These are phyloP conservation scores for Hymenotorrendiella dingleyae DNA, from an alignment of 2,329 filamentous ascomycete genomes.

Conservation along the genomic window DNA sequence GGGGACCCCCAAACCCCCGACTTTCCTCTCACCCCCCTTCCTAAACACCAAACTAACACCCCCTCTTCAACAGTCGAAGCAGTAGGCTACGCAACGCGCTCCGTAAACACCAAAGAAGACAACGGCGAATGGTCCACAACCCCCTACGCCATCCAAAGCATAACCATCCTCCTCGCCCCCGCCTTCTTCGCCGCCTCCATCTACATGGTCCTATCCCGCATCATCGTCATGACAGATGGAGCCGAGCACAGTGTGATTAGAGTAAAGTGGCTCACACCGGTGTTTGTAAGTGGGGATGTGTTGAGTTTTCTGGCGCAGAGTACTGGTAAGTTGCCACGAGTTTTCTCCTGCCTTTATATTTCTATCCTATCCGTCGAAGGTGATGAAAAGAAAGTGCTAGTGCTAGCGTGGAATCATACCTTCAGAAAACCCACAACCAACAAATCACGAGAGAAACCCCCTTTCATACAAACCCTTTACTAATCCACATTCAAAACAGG, in stretches of 20 bases:
- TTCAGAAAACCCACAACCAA: too few relatives aligned
- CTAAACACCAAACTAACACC: neutral
- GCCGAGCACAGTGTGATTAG: constrained; percentile 36
- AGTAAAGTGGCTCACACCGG: constrained; percentile 37
- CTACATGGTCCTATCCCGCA: constrained; percentile 37
- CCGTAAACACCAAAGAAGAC: constrained; percentile 18
- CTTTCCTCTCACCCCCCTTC: neutral
- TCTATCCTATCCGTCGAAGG: too few relatives aligned
- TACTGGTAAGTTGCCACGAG: constrained; percentile 14
- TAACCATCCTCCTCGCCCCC: constrained; percentile 34
- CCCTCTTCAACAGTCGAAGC: constrained; percentile 32
- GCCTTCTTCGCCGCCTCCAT: constrained; percentile 36
- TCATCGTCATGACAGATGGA: constrained; percentile 34
- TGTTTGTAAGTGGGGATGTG: constrained; percentile 42
- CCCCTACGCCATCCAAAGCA: constrained; percentile 32
- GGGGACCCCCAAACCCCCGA: too few relatives aligned
- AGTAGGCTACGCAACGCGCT: constrained; percentile 32
- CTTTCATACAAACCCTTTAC: neutral
- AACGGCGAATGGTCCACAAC: constrained; percentile 21
- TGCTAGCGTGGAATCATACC: too few relatives aligned
- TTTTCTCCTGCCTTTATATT: too few relatives aligned
- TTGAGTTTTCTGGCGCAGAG: constrained; percentile 39
- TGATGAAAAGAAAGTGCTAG: too few relatives aligned
- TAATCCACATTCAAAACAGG: constrained; percentile 9
- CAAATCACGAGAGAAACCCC: too few relatives aligned